Percentiles rank a stretch among this genome's conserved stretches.
phyloP scores from a whole-genome alignment of 2,329 filamentous ascomycete species.

The Knufia petricola region DNA sequence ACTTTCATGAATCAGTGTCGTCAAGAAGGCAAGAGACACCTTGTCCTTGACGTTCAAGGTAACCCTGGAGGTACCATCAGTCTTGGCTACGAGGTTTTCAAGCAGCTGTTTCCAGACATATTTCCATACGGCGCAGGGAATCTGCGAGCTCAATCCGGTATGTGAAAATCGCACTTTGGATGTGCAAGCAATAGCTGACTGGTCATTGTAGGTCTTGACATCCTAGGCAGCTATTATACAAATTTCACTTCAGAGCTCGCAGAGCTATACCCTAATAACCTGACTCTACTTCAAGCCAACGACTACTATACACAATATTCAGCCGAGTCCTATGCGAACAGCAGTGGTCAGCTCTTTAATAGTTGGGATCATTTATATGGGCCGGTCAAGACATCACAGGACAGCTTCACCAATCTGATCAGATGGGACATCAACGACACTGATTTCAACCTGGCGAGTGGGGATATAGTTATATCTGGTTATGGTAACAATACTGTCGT shows the following conservation, averaged over 20 bases:
- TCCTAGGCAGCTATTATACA: slow-evolving; percentile 27
- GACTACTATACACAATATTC: slow-evolving; percentile 4
- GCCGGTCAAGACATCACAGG: slow-evolving; percentile 11
- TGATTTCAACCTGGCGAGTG: slow-evolving; percentile 22
- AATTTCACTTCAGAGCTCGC: slow-evolving; percentile 5
- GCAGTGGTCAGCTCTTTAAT: neutral
- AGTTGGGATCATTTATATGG: slow-evolving; percentile 1
- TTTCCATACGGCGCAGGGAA: slow-evolving; percentile 37
- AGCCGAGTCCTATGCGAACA: neutral
- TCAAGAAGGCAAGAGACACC: slow-evolving; percentile 43
- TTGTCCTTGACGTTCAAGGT: slow-evolving; percentile 53
- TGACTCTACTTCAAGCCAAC: neutral
- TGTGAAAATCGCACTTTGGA: too few species aligned
- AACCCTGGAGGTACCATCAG: slow-evolving; percentile 50
- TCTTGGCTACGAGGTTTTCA: slow-evolving; percentile 43
- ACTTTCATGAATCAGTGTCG: slow-evolving; percentile 40
- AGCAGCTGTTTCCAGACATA: slow-evolving; percentile 42
- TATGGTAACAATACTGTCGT: slow-evolving; percentile 24
- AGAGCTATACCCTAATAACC: neutral
- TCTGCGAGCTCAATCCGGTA: slow-evolving; percentile 37
- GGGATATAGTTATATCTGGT: slow-evolving; percentile 26
- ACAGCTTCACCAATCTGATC: slow-evolving; percentile 30
- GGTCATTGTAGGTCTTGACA: slow-evolving; percentile 30
- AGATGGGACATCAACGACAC: slow-evolving; percentile 21
- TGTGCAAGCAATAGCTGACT: too few species aligned